Percentiles rank a stretch among this genome's conserved stretches.
Evolutionary conservation across 2,329 filamentous ascomycete genomes (phyloP).

Genomic region (Ophiostoma sp.): DNA sequence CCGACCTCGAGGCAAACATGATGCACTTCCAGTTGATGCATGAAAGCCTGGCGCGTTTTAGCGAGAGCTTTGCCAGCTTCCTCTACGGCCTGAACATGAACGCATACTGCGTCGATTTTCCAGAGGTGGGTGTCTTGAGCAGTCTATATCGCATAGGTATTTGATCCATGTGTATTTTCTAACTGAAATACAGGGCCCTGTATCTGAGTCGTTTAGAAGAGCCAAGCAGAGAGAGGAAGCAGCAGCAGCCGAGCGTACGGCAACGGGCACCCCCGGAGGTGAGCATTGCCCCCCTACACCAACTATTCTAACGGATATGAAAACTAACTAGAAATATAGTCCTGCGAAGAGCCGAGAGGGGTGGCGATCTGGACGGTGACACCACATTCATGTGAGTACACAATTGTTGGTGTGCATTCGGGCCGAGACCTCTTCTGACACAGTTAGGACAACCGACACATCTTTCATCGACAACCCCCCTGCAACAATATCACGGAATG

Average conservation of each 20-base stretch:
- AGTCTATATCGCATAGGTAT: background rate
- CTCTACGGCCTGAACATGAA: slow-evolving; percentile 98
- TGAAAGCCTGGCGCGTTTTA: slow-evolving; percentile 86
- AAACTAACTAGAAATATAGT: background rate
- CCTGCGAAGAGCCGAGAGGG: background rate
- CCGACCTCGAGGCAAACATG: slow-evolving; percentile 93
- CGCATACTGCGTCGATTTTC: slow-evolving; percentile 96
- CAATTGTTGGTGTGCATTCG: slow-evolving; percentile 22
- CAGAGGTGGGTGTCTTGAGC: slow-evolving; percentile 58
- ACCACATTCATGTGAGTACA: slow-evolving; percentile 73
- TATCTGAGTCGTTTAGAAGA: slow-evolving; percentile 74
- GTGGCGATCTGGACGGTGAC: slow-evolving; percentile 53
- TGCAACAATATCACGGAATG: slow-evolving; percentile 45
- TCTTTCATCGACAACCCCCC: slow-evolving; percentile 83
- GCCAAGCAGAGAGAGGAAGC: slow-evolving; percentile 53
- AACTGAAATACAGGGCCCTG: slow-evolving; percentile 57
- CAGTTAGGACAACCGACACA: slow-evolving; percentile 74
- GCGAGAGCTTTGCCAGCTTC: slow-evolving; percentile 92
- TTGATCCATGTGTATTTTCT: background rate
- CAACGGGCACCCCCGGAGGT: slow-evolving; percentile 10
- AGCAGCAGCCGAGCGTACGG: slow-evolving; percentile 15
- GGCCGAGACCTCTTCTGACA: background rate
- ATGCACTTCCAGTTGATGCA: slow-evolving; percentile 97
- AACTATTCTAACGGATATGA: background rate
- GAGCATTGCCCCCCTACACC: background rate